These are phyloP conservation scores for Aschersonia sp. DNA, from an alignment of 2,329 filamentous ascomycete species.

Conservation along the genomic window DNA sequence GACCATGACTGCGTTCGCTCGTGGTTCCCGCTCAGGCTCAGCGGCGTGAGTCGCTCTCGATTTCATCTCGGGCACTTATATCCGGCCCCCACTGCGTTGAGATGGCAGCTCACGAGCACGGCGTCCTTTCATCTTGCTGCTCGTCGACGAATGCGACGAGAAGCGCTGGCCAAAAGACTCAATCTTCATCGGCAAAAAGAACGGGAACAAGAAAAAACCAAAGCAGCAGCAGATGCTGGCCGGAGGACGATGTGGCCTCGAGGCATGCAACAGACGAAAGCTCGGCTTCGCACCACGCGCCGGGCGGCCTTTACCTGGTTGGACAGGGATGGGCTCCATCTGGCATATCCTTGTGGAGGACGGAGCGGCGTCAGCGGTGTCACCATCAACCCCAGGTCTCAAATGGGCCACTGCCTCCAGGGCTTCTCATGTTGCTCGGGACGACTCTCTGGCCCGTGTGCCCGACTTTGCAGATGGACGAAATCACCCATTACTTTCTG, in stretches of 20 bases:
- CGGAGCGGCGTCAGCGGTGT: slow-evolving; percentile 1
- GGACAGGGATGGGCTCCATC: slow-evolving; percentile 4
- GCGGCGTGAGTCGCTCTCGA: not conserved
- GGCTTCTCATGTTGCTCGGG: too few relatives aligned
- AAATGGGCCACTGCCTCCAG: not conserved
- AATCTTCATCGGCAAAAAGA: not conserved
- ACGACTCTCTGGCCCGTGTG: too few relatives aligned
- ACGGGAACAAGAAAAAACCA: not conserved
- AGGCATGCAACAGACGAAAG: not conserved
- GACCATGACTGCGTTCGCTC: not conserved
- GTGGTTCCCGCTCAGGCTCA: not conserved
- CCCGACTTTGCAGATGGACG: too few relatives aligned
- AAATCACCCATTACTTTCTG: too few relatives aligned
- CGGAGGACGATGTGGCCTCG: not conserved
- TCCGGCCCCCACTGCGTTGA: not conserved
- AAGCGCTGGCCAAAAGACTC: too few relatives aligned
- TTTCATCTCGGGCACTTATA: slow-evolving; percentile 1
- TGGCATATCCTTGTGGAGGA: slow-evolving; percentile 2
- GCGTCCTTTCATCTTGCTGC: too few relatives aligned
- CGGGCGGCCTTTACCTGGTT: not conserved
- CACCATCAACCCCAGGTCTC: slow-evolving; percentile 2
- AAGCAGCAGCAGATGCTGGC: not conserved
- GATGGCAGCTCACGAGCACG: not conserved
- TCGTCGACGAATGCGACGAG: too few relatives aligned
- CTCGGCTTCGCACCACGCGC: slow-evolving; percentile 2